phyloP scores from a whole-genome alignment of 1,284 basidiomycete species.

The Ceratobasidium sp. region DNA sequence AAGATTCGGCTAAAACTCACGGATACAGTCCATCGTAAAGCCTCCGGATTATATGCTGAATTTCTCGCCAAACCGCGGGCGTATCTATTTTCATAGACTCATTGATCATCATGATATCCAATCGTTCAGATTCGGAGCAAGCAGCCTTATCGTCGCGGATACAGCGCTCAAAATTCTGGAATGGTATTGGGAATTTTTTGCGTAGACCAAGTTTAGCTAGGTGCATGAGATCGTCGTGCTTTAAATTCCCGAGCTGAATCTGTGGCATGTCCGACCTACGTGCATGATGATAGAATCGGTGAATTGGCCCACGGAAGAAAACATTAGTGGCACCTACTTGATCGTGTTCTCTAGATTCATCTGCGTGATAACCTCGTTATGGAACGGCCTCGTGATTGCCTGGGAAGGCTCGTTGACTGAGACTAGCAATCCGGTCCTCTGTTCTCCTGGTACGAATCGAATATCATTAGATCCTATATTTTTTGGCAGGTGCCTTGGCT shows the following conservation, averaged over 20 bases:
- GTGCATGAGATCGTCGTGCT: not conserved
- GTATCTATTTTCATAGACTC: constrained; percentile 5
- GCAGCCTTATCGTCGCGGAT: not conserved
- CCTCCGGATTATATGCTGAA: constrained; percentile 25
- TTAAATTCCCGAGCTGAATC: constrained; percentile 28
- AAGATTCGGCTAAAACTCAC: constrained; percentile 6
- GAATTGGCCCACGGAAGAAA: not conserved
- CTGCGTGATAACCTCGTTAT: constrained; percentile 12
- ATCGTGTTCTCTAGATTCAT: constrained; percentile 32
- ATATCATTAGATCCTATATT: not conserved
- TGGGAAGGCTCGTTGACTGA: constrained; percentile 7
- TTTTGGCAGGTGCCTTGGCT: constrained; percentile 18
- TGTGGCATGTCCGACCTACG: constrained; percentile 13
- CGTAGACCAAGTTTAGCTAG: constrained; percentile 21
- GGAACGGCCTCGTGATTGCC: not conserved
- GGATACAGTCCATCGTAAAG: constrained; percentile 25
- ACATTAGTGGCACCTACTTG: not conserved
- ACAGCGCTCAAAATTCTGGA: not conserved
- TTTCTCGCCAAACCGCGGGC: constrained; percentile 6
- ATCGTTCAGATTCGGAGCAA: not conserved
- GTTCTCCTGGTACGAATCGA: constrained; percentile 37
- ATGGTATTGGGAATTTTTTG: not conserved
- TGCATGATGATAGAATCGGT: not conserved
- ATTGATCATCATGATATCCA: constrained; percentile 5
- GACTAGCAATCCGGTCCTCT: constrained; percentile 23